phyloP scores from a whole-genome alignment of 2,329 filamentous ascomycete species.

The Sporothrix brasiliensis region DNA sequence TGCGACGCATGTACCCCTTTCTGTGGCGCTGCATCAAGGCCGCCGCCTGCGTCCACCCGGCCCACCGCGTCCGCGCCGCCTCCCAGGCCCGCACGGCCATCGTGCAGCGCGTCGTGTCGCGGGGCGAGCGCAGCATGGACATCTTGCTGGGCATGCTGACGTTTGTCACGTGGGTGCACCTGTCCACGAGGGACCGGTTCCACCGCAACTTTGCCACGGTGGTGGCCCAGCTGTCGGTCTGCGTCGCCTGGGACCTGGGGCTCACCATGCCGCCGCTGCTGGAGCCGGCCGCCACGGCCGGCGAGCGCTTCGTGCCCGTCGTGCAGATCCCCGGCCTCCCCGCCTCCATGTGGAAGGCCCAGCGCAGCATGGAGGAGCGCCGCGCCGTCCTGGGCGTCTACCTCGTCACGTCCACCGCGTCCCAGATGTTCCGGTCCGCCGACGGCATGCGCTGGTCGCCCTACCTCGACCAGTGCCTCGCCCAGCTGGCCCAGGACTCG shows the following conservation, averaged over 20 bases:
- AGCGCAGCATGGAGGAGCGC: slow-evolving; percentile 53
- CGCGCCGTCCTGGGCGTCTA: slow-evolving; percentile 53
- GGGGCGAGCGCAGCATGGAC: slow-evolving; percentile 54
- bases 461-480: slow-evolving; percentile 61
- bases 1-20: slow-evolving; percentile 53
- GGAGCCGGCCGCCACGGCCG: not conserved
- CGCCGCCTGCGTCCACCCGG: slow-evolving; percentile 49
- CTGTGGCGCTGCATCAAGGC: slow-evolving; percentile 55
- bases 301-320: slow-evolving; percentile 20
- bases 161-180: slow-evolving; percentile 48
- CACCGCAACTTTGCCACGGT: slow-evolving; percentile 46
- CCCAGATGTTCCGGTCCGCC: slow-evolving; percentile 47
- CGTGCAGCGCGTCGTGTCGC: slow-evolving; percentile 51
- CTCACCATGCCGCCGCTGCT: slow-evolving; percentile 42
- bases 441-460: slow-evolving; percentile 60
- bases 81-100: slow-evolving; percentile 50
- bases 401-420: slow-evolving; percentile 44
- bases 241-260: slow-evolving; percentile 52
- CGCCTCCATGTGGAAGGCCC: slow-evolving; percentile 35
- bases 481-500: slow-evolving; percentile 49
- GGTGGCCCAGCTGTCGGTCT: slow-evolving; percentile 47
- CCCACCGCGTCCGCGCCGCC: slow-evolving; percentile 46
- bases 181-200: not conserved
- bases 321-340: slow-evolving; percentile 20
- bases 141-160: slow-evolving; percentile 55